Base-by-base conservation (phyloP, 2,329 filamentous ascomycete species). In the Colletotrichum tropicicola region DNA sequence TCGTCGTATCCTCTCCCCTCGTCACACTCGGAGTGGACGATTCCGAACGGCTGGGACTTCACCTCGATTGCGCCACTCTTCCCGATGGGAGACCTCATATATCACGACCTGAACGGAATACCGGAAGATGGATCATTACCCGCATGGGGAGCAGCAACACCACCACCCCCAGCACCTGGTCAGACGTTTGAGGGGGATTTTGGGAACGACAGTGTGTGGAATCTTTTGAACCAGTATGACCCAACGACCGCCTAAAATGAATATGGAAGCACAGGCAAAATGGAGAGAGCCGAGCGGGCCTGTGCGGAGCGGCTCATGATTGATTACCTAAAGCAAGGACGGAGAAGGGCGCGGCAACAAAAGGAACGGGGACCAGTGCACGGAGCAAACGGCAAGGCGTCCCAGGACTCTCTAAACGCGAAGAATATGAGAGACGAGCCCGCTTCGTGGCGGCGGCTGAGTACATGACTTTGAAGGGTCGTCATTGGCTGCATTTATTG, bases 51-150 rank as follows among this genome's bases (percentile, higher is more conserved):
- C 59, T 84, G 86, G 64, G 81, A 84, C 69, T 82, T 87, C 69
- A 75, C 81, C 21, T 75, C 77, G 10, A 80, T 89, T 62, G 81
- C 84, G 67, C 85, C 86, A 15, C 80, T 88, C 63, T 87, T 86
- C 58, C 83, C 87, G 0, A 86, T 84, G 62, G 82, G 83, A 19
- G 87, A 89, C 68, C 75, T 89, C 5, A 75, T 87, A 1, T 88
- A 84, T 70, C 86, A 89, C 67, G 82, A 88, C 32, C 75, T 89
- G 4, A 80, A 78, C 12, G 83, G 79, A n/a, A 75, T 81, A 10
- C 73, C 74, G 3, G 74, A 73, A 48, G 69, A 72, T 59, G 53
- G 68, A 35, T 65, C 73, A 30, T 68, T 70, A 21, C 66, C 73
- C 37, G 35, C 71, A 25, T 67, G 68, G 59, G 61, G 56, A 48